phyloP scores from a whole-genome alignment of 2,329 filamentous ascomycete genomes.

The Cercospora beticola region DNA sequence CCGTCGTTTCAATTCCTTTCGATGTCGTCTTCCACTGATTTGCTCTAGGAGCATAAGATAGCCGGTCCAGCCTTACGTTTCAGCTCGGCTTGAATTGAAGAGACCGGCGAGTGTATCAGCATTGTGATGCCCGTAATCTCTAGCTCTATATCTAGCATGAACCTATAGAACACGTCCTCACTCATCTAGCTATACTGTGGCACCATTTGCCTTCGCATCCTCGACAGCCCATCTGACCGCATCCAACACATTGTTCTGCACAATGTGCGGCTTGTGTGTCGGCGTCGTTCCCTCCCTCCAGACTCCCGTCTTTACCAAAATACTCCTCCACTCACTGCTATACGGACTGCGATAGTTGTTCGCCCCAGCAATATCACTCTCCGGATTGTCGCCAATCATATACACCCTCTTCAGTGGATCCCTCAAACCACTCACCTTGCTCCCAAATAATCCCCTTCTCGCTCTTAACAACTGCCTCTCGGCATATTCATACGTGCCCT shows the following conservation, averaged over 20 bases:
- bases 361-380: constrained; percentile 85
- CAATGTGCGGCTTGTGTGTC: constrained; percentile 60
- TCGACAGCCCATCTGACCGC: constrained; percentile 76
- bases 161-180: not conserved
- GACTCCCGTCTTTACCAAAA: constrained; percentile 79
- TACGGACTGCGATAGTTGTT: constrained; percentile 68
- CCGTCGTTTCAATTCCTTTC: not conserved
- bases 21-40: not conserved
- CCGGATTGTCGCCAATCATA: constrained; percentile 76
- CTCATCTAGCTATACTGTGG: not conserved
- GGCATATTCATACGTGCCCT: constrained; percentile 77
- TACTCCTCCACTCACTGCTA: constrained; percentile 72
- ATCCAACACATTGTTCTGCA: constrained; percentile 72
- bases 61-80: not conserved
- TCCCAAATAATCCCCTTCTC: constrained; percentile 50
- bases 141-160: not conserved
- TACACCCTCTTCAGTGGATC: constrained; percentile 71
- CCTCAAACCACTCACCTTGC: constrained; percentile 32
- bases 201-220: constrained; percentile 39
- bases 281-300: constrained; percentile 60
- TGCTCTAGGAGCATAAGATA: not conserved
- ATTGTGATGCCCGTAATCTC: not conserved
- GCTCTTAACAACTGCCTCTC: constrained; percentile 69
- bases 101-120: not conserved
- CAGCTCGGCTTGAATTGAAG: not conserved